Conservation (phyloP, 345 rosid genomes). For the Syzygium aromaticum region DNA sequence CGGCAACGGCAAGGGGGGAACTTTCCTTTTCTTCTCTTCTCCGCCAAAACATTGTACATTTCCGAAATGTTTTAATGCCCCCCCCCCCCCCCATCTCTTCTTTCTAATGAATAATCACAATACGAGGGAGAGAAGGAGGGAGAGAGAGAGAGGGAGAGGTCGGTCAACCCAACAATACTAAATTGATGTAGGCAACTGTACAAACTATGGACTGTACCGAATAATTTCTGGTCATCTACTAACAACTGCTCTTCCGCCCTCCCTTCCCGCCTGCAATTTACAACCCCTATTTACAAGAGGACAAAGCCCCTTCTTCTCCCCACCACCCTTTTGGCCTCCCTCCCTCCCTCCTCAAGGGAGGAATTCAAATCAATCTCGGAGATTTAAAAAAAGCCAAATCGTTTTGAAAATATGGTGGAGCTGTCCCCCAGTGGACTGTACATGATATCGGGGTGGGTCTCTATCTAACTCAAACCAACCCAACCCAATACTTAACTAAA, state of each 20-base stretch:
- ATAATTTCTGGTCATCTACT: background rate
- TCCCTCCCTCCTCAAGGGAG: background rate
- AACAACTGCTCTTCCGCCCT: background rate
- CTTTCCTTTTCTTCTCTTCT: background rate
- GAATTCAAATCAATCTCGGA: background rate
- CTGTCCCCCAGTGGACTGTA: background rate
- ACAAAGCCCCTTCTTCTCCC: background rate
- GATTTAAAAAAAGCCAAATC: background rate
- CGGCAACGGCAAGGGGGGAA: background rate
- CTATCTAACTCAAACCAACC: background rate
- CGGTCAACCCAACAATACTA: background rate
- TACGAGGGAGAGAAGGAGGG: background rate
- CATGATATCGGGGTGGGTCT: background rate
- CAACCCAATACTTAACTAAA: background rate
- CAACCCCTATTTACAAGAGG: background rate
- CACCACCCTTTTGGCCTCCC: background rate
- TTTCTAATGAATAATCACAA: background rate
- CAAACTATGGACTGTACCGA: background rate
- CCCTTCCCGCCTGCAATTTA: background rate
- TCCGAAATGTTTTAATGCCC: background rate
- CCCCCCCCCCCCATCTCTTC: no score
- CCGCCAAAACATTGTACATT: background rate
- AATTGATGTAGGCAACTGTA: background rate
- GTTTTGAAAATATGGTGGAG: background rate
- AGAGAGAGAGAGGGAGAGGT: background rate